These are phyloP conservation scores for Diplodia sapinea DNA, from an alignment of 2,329 filamentous ascomycete genomes.

Conservation along the genomic window DNA sequence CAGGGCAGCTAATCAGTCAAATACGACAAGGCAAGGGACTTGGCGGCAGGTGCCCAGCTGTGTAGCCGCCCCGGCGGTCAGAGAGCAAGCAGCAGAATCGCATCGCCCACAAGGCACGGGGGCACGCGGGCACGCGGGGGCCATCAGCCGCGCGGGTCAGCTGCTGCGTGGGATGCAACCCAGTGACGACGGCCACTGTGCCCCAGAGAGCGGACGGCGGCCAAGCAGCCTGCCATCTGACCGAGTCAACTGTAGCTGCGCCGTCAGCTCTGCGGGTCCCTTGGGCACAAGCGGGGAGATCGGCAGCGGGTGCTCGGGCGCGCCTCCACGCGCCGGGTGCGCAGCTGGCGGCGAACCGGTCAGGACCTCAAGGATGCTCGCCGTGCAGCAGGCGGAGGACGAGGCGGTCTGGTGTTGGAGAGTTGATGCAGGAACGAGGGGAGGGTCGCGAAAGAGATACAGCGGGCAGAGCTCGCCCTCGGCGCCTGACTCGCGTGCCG, in stretches of 20 bases:
- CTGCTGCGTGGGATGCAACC: constrained; percentile 2
- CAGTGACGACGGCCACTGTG: constrained; percentile 13
- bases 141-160: constrained; percentile 19
- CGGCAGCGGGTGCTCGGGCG: neutral
- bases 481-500: constrained; percentile 24
- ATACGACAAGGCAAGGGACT: constrained; percentile 6
- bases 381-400: neutral
- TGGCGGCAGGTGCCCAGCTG: neutral
- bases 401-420: constrained; percentile 1
- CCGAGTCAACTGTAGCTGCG: neutral
- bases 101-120: neutral
- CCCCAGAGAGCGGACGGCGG: neutral
- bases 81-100: too few relatives aligned
- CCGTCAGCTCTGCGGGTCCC: neutral
- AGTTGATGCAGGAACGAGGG: neutral
- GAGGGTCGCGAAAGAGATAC: neutral
- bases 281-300: constrained; percentile 4
- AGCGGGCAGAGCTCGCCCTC: neutral
- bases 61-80: neutral
- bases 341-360: neutral
- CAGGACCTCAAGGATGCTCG: neutral
- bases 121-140: too few relatives aligned
- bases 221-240: constrained; percentile 8
- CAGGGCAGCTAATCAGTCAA: constrained; percentile 8
- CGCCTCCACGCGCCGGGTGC: neutral